phyloP scores from a whole-genome alignment of 2,329 filamentous ascomycete species.

The Botrytis squamosa region DNA sequence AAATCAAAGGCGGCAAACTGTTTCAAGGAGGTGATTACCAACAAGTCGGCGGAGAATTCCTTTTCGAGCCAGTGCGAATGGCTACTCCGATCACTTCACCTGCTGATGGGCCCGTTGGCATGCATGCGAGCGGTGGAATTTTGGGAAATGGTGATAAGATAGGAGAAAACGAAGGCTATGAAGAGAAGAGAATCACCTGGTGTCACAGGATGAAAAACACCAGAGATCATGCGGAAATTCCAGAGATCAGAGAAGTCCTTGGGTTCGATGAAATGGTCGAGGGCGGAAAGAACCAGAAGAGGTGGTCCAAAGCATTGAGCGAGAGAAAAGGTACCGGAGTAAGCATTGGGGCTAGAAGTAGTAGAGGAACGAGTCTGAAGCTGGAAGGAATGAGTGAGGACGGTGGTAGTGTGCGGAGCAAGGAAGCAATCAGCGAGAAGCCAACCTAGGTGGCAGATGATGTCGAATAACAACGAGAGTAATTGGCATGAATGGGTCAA shows the following conservation, averaged over 20 bases:
- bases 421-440: not conserved
- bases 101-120: not conserved
- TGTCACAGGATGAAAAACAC: conserved; percentile 80
- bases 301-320: conserved; percentile 49
- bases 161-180: conserved; percentile 28
- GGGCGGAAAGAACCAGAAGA: conserved; percentile 43
- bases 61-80: conserved; percentile 39
- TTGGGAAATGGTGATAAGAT: conserved; percentile 24
- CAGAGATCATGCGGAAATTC: conserved; percentile 72
- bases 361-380: conserved; percentile 15
- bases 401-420: conserved; percentile 14
- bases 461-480: not conserved
- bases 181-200: conserved; percentile 68
- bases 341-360: conserved; percentile 34
- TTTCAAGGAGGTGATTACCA: conserved; percentile 51
- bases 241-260: conserved; percentile 62
- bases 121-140: conserved; percentile 23
- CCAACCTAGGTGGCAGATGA: not conserved
- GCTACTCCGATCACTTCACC: conserved; percentile 29
- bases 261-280: conserved; percentile 50
- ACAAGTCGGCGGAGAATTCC: conserved; percentile 49
- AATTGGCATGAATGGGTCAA: not conserved
- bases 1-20: conserved; percentile 42
- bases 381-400: conserved; percentile 16
- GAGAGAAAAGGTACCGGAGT: conserved; percentile 54